Base-by-base conservation (phyloP, 441 rosid species). In the Arabidopsis hybrid region DNA sequence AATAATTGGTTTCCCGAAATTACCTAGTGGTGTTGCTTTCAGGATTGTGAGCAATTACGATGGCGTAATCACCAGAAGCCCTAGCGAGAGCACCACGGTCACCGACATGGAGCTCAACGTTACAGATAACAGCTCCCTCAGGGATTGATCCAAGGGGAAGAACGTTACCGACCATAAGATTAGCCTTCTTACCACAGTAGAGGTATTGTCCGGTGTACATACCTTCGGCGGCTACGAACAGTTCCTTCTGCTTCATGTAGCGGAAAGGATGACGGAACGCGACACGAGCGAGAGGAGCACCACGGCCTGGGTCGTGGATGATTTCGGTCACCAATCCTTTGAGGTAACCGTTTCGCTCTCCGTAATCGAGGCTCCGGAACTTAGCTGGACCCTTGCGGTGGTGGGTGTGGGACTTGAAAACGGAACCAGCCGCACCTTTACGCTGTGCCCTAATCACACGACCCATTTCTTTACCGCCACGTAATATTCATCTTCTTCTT, bases 401-500 rank as follows among this genome's bases (percentile, higher is more conserved):
- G 82, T 88, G 95, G 39, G 95, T 90, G 79, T 90, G 93, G 67
- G 96, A 88, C 74, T 85, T 90, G 89, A 88, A 90, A 57, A 90
- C 93, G 34, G 93, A 88, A 3, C 93, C 45, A 36, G 26, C 26
- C 26, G 60, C 91, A 53, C 96, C 96, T 84, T 90, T 90, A 75
- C 96, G 86, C 53, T 90, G 96, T 10, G 96, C 91, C 18, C 96
- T 83, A 72, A 88, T 88, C 1, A 90, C 96, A 46, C 91, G 86
- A 62, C 93, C 96, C 96, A 90, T 88, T 38, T 1, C 61, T 12
- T 57, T 14, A 34, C 61, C 61, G 10, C 29, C 62, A 58, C 29
- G 45, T 35, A 35, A 16, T 42, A 43, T 35, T 35, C 5, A 0
- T 14, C n/a, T 36, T 8, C 32, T 31, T 12, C 13, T 34, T 57